A percentile compares a stretch with the other conserved stretches of the same genome.
Evolutionary conservation across 163 green algal genomes (phyloP).

Genomic region (Volvox carteri): DNA sequence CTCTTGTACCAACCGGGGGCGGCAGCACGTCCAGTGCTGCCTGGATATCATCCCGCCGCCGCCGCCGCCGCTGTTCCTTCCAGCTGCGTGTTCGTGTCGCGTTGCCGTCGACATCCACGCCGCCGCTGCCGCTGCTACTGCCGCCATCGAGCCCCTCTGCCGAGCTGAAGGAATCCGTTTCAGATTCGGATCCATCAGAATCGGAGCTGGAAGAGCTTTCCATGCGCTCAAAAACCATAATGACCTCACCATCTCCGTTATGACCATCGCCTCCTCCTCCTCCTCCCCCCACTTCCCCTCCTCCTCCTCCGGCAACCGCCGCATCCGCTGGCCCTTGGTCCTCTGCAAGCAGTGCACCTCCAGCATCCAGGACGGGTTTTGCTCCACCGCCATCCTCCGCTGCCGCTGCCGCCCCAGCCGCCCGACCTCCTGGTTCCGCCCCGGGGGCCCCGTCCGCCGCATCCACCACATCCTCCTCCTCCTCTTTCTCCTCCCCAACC

Average conservation of each 20-base stretch:
- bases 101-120: neutral
- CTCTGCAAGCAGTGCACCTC: no score
- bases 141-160: neutral
- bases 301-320: neutral
- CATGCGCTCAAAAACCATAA: constrained; percentile 42
- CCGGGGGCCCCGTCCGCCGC: no score
- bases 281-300: neutral
- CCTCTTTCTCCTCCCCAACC: constrained; percentile 1
- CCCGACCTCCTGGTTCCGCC: no score
- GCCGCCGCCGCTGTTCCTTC: constrained; percentile 1
- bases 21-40: neutral
- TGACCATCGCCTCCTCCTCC: neutral
- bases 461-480: neutral
- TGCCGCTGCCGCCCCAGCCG: neutral
- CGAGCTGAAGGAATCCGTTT: constrained; percentile 3
- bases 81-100: no score
- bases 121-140: neutral
- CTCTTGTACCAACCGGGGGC: neutral
- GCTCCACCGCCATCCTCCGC: neutral
- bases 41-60: neutral
- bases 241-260: neutral
- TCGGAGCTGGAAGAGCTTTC: neutral
- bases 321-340: neutral
- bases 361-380: no score
- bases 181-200: neutral